These are phyloP conservation scores for Zygosaccharomyces gambellarensis DNA, from an alignment of 805 yeast species.

Conservation along the genomic window DNA sequence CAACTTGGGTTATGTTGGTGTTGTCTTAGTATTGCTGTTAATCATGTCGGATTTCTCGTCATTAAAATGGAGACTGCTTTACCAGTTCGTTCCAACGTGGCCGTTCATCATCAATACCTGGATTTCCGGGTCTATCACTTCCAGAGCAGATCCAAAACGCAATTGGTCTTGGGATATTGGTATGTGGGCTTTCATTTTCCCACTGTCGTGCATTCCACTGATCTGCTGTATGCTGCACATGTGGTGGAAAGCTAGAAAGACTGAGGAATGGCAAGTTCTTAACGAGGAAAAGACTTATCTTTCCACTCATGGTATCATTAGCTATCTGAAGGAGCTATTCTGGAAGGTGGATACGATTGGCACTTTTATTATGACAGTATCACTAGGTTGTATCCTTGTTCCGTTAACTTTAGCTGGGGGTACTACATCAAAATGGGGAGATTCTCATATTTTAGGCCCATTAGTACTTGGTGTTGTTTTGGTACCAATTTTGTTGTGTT, in stretches of 20 bases:
- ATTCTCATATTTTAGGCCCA: constrained; percentile 62
- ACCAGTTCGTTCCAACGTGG: constrained; percentile 60
- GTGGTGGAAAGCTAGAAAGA: constrained; percentile 48
- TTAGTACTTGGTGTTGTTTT: constrained; percentile 60
- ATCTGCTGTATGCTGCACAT: constrained; percentile 50
- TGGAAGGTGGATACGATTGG: constrained; percentile 69
- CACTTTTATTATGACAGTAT: constrained; percentile 47
- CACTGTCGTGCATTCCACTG: constrained; percentile 59
- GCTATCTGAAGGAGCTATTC: constrained; percentile 40
- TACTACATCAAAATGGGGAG: constrained; percentile 47
- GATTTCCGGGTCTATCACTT: constrained; percentile 59
- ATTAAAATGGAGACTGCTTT: constrained; percentile 65
- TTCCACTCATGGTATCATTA: constrained; percentile 36
- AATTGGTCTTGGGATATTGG: constrained; percentile 73
- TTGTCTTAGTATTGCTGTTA: constrained; percentile 50
- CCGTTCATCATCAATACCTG: constrained; percentile 77
- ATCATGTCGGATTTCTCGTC: constrained; percentile 63
- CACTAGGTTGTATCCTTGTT: constrained; percentile 59
- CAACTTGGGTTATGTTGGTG: constrained; percentile 57
- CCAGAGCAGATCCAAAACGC: constrained; percentile 31
- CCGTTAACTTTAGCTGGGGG: constrained; percentile 81
- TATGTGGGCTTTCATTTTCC: constrained; percentile 76
- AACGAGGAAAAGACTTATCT: constrained; percentile 38
- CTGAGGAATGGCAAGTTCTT: constrained; percentile 47
- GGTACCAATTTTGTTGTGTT: constrained; percentile 52